Evolutionary conservation across 306 rosid species (phyloP), one percentile per base, ranked within the genome.

Genomic region (Malus orientalis): DNA sequence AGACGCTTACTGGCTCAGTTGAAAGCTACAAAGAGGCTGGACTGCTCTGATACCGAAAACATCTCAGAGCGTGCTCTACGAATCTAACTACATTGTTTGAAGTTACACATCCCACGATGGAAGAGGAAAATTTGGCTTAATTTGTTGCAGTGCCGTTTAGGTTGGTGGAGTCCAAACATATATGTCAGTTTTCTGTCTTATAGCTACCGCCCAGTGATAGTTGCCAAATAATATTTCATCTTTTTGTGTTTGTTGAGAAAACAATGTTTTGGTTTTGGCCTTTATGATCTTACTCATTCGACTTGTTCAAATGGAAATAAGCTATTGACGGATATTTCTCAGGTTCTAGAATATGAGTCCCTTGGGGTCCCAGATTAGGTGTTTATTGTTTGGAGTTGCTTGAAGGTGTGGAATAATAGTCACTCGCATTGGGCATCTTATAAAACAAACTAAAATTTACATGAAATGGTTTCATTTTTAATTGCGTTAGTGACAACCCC

Each of bases 1-100:
- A 91, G 68, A 87, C 89, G 66, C 83, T 89, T 19, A 22, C 68
- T 61, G 97, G 83, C 80, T 79, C 92, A 63, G 87, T 91, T 57
- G 62, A 72, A 73, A 79, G 77, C 73, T 79, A 72, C 71, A 71
- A 65, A 7, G 47, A 47, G 2, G 82, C 77, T 18, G 78, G 77
- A 33, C 68, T 72, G 6, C 36, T 72, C 45, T 42, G 45, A 51
- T 71, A 70, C 47, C 62, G 62, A 57, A 57, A 57, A 19, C 12
- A 57, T 57, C 22, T 6, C 12, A 55, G 13, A 55, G 61, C 23
- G 11, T 55, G 23, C n/a, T 51, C 15, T 51, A 16, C n/a, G 8
- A 5, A 14, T 7, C 58, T 54, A 54, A 42, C 4, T 38, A 38
- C 42, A 6, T 1, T 38, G 2, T 38, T 7, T 38, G 42, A 54